phyloP scores from a whole-genome alignment of 1,139 yeast genomes.

The Protomyces arabidopsidicola region DNA sequence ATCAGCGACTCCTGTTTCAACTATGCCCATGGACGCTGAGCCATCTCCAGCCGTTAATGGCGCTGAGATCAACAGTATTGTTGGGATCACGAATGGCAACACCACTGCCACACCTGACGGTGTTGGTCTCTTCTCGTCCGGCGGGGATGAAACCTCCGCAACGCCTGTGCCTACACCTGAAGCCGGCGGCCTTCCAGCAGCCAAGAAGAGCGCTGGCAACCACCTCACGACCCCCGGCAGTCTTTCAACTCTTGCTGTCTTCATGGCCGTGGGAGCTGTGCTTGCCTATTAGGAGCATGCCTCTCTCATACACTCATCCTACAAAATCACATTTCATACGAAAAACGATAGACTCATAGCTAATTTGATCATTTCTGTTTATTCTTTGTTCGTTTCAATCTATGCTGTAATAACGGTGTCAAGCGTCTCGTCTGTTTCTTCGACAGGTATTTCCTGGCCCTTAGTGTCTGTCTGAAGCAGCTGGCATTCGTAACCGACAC shows the following conservation, averaged over 20 bases:
- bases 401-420: background rate
- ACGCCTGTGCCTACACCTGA: no score
- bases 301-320: background rate
- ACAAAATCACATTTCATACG: background rate
- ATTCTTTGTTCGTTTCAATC: background rate
- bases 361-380: background rate
- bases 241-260: background rate
- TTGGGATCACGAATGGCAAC: no score
- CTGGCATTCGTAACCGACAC: constrained; percentile 15
- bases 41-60: no score
- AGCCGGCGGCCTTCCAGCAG: background rate
- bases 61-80: no score
- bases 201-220: background rate
- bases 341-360: background rate
- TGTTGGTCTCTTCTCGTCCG: no score
- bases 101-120: no score
- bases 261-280: background rate
- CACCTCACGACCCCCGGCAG: background rate
- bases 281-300: background rate
- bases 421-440: background rate
- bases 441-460: background rate
- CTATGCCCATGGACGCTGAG: no score
- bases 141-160: no score
- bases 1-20: no score
- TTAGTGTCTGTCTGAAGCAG: background rate